phyloP scores from a whole-genome alignment of 495 filamentous ascomycete species.

The Venustampulla echinocandica region DNA sequence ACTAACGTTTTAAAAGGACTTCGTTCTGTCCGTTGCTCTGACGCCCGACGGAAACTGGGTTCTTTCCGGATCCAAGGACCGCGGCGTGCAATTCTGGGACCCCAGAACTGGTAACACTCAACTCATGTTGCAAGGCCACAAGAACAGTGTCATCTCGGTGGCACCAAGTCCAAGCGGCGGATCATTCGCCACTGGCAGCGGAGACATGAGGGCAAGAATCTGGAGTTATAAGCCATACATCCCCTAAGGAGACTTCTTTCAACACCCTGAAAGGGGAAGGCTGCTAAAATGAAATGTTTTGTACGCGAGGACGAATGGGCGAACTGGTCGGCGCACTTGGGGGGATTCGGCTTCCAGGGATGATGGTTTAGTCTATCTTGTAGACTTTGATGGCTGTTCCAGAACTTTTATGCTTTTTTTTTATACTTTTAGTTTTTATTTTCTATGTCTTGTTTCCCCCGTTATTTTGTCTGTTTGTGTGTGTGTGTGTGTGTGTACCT shows the following conservation, averaged over 20 bases:
- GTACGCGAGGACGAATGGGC: neutral
- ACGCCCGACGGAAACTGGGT: constrained; percentile 86
- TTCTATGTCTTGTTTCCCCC: neutral
- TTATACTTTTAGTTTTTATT: neutral
- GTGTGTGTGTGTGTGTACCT: too few species aligned
- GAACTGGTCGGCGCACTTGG: neutral
- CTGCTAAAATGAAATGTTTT: neutral
- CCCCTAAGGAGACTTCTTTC: constrained; percentile 24
- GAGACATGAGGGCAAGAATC: constrained; percentile 85
- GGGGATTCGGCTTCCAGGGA: neutral
- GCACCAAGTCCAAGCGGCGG: constrained; percentile 73
- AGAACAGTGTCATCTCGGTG: constrained; percentile 87
- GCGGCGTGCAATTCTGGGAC: constrained; percentile 91
- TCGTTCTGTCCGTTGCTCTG: constrained; percentile 80
- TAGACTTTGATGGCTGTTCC: neutral
- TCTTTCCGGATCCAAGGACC: constrained; percentile 82
- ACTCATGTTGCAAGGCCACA: constrained; percentile 88
- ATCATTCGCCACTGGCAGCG: constrained; percentile 79
- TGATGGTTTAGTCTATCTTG: neutral
- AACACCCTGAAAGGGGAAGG: neutral
- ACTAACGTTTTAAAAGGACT: constrained; percentile 53
- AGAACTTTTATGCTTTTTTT: neutral
- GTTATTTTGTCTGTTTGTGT: neutral
- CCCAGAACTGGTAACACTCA: constrained; percentile 78
- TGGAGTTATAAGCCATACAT: constrained; percentile 61